Evolutionary conservation across 352 stramenopile genomes (phyloP).

Genomic region (Globisporangium barbulae): DNA sequence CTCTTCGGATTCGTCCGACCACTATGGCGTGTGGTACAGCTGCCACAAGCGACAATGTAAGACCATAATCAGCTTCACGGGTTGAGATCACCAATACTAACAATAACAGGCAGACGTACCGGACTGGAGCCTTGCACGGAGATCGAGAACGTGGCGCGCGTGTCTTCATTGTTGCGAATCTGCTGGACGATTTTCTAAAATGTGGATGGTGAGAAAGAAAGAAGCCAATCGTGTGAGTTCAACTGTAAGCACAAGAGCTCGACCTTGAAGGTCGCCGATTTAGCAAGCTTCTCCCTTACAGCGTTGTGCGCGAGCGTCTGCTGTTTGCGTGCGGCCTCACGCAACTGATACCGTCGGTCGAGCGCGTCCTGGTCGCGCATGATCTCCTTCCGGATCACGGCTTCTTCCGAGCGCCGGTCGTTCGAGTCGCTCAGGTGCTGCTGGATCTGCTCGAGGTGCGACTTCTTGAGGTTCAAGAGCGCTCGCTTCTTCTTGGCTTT

Average conservation of each 20-base stretch:
- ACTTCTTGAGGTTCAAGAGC: constrained; percentile 24
- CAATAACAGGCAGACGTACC: constrained; percentile 15
- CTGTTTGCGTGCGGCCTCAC: constrained; percentile 20
- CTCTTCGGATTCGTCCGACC: constrained; percentile 37
- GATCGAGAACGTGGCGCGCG: constrained; percentile 20
- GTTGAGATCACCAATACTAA: not conserved
- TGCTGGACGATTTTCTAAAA: constrained; percentile 22
- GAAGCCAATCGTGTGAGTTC: not conserved
- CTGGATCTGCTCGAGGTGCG: constrained; percentile 30
- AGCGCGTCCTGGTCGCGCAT: constrained; percentile 23
- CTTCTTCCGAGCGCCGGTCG: not conserved
- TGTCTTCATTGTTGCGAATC: constrained; percentile 27
- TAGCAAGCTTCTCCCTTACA: constrained; percentile 11
- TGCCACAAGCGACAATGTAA: not conserved
- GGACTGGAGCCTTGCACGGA: constrained; percentile 24
- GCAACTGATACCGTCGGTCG: constrained; percentile 18
- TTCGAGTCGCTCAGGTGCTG: constrained; percentile 13
- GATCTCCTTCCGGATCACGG: not conserved
- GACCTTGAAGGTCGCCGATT: not conserved
- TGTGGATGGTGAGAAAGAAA: not conserved
- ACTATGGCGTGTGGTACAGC: constrained; percentile 38
- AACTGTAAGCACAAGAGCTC: not conserved
- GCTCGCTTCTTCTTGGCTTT: constrained; percentile 21
- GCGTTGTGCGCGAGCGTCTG: constrained; percentile 15
- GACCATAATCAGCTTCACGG: not conserved